phyloP scores from a whole-genome alignment of 306 rosid species.

The Coriaria nepalensis region DNA sequence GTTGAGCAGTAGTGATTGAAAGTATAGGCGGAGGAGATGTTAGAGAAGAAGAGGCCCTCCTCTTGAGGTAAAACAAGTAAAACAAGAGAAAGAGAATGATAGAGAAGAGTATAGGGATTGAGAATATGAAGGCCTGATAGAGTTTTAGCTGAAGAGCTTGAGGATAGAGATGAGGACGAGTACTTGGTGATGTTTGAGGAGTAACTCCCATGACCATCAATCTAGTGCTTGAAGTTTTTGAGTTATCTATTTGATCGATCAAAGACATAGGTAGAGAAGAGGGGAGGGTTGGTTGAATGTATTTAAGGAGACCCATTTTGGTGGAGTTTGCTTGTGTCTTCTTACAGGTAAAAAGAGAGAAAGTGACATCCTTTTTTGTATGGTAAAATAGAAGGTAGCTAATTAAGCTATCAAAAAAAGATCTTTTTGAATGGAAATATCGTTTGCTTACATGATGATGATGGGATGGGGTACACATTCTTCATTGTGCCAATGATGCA shows the following conservation, averaged over 20 bases:
- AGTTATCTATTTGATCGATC: too few species aligned
- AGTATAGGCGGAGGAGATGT: conserved; percentile 33
- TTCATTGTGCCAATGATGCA: too few species aligned
- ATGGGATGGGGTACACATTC: too few species aligned
- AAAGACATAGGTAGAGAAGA: conserved; percentile 5
- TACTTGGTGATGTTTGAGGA: conserved; percentile 39
- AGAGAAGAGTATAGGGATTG: conserved; percentile 76
- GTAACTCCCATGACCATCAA: conserved; percentile 43
- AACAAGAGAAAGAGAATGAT: conserved; percentile 59
- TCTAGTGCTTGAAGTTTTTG: neutral
- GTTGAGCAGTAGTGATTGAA: conserved; percentile 20
- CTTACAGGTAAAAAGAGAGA: neutral
- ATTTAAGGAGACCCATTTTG: conserved; percentile 4
- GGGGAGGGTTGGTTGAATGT: neutral
- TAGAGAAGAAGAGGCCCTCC: conserved; percentile 55
- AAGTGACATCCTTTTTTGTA: too few species aligned
- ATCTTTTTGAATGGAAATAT: too few species aligned
- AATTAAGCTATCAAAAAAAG: too few species aligned
- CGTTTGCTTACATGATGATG: too few species aligned
- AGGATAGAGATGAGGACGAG: conserved; percentile 48
- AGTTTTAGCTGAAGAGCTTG: conserved; percentile 71
- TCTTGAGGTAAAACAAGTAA: conserved; percentile 81
- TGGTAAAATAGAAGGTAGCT: too few species aligned
- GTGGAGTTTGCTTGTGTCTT: too few species aligned
- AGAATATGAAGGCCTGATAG: conserved; percentile 87